Conservation (phyloP, 176 grass and related monocot genomes). For the Saccharum officinarum region DNA sequence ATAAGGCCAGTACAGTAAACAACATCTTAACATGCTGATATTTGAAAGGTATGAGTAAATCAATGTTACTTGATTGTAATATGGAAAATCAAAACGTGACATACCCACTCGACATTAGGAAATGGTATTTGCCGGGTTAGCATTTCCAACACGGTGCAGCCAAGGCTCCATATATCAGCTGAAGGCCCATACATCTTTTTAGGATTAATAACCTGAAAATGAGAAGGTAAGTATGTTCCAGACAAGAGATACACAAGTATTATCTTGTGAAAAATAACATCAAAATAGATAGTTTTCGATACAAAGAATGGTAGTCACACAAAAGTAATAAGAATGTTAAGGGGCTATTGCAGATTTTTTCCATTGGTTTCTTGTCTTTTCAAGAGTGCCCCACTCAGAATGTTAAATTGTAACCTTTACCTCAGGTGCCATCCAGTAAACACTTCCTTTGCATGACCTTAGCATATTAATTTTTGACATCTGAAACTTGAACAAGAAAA, state of each 20-base stretch:
- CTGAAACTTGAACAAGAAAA: constrained; percentile 59
- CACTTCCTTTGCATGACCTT: constrained; percentile 98
- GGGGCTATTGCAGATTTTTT: background rate
- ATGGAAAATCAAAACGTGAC: constrained; percentile 24
- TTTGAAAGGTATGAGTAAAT: background rate
- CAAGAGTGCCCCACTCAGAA: background rate
- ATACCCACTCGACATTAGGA: constrained; percentile 88
- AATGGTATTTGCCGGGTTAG: constrained; percentile 81
- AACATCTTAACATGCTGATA: background rate
- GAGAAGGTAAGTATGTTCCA: constrained; percentile 17
- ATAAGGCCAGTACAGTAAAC: background rate
- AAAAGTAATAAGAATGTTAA: constrained; percentile 3
- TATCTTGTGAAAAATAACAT: constrained; percentile 1
- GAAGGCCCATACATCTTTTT: constrained; percentile 75
- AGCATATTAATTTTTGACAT: constrained; percentile 88
- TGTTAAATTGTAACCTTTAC: constrained; percentile 43
- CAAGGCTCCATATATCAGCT: constrained; percentile 92
- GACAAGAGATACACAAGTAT: constrained; percentile 1
- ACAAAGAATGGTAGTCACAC: constrained; percentile 6
- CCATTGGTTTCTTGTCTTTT: background rate
- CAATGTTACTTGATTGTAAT: background rate
- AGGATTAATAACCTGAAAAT: constrained; percentile 81
- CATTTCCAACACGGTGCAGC: constrained; percentile 93
- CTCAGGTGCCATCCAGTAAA: constrained; percentile 99
- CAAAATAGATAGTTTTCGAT: background rate